A percentile compares a stretch with the other conserved stretches of the same genome.
Conservation (phyloP, 371 early-diverging fungal species). For the Haplosporangium sp. region DNA sequence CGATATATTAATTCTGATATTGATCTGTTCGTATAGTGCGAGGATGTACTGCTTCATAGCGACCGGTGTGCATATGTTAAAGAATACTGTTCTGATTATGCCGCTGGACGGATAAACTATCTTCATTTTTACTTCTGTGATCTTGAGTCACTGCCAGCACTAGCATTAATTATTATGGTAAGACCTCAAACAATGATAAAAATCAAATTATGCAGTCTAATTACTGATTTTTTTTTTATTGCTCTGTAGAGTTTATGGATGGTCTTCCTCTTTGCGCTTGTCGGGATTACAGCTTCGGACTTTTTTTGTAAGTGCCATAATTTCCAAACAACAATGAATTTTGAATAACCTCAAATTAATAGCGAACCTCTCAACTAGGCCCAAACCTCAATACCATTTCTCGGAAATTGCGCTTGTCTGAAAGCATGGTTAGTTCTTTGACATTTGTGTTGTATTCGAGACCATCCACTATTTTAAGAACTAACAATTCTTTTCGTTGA, state of each 20-base stretch:
- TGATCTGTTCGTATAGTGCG: slow-evolving; percentile 56
- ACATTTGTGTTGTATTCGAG: background rate
- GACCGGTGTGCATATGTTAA: slow-evolving; percentile 67
- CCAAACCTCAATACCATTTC: slow-evolving; percentile 78
- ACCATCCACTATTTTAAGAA: background rate
- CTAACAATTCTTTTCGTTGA: background rate
- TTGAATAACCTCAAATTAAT: background rate
- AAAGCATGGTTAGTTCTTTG: slow-evolving; percentile 65
- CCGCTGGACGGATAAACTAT: slow-evolving; percentile 69
- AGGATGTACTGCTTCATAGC: slow-evolving; percentile 59
- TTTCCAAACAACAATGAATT: background rate
- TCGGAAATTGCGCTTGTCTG: slow-evolving; percentile 68
- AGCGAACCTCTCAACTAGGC: slow-evolving; percentile 45
- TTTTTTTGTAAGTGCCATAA: slow-evolving; percentile 65
- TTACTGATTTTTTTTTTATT: background rate
- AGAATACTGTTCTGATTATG: slow-evolving; percentile 60
- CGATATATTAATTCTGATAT: too few species aligned
- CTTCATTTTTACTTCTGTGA: slow-evolving; percentile 70
- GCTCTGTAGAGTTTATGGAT: slow-evolving; percentile 63
- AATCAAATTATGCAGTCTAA: background rate
- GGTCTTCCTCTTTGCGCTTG: slow-evolving; percentile 71
- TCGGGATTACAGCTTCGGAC: slow-evolving; percentile 76
- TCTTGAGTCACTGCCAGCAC: slow-evolving; percentile 57
- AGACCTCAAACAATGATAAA: background rate
- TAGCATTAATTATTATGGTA: slow-evolving; percentile 63